Base-by-base conservation (phyloP, 2,329 filamentous ascomycete species). In the Fusarium longipes region DNA sequence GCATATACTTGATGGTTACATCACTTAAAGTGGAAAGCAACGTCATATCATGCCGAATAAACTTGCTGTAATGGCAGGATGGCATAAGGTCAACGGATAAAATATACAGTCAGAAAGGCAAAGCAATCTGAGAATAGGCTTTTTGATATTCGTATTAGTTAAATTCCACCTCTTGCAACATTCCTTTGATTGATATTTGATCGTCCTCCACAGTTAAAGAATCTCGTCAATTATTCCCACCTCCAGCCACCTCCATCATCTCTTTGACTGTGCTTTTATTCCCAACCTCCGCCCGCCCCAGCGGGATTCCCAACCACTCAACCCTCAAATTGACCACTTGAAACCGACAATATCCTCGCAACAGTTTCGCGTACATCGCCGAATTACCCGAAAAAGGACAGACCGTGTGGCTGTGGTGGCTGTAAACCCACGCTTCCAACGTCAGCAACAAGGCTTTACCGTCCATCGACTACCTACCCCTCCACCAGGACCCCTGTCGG, bases 381-480 rank as follows among this genome's bases (percentile, higher is more conserved):
- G 33, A 35, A 39, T 33, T 58, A 43, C 39, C 64, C 57, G 32
- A 47, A 68, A 57, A 50, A 50, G 55, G 60, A 50, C 38, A 44
- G 65, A 30, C 17, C 11, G 18, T 62, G 64, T 65, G 65, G 54
- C 64, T 65, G 65, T 57, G 65, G 65, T 68, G 65, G 65, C 66
- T 67, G 48, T 66, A 57, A 44, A 57, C 20, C 20, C 44, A 33
- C 38, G 38, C 51, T 58, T 62, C 48, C 61, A 66, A 69, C 49
- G 61, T 66, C 65, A 68, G 65, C 65, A 65, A 32, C 32, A 49
- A 57, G 45, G 52, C 57, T 61, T 44, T 61, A 42, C 25, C 27
- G 54, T 53, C 24, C n/a, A n/a, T n/a, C n/a, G n/a, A n/a, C n/a
- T n/a, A 30, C 43, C 53, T 69, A 47, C 66, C 62, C 65, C 62